Base-by-base conservation (phyloP, 768 basidiomycete genomes). In the Amanita polypyramis region DNA sequence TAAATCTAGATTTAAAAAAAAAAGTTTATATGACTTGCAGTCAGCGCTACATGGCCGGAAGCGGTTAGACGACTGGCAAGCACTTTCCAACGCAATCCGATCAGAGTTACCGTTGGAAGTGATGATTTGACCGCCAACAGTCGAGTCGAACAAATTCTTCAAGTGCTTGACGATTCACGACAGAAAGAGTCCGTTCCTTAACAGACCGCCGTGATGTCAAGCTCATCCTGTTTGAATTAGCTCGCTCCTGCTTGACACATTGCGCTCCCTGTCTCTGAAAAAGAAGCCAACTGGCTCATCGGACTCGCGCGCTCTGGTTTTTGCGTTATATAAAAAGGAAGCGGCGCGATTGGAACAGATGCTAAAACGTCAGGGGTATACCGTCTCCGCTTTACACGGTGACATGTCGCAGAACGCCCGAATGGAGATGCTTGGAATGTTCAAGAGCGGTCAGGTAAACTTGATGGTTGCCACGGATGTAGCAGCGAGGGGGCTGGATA, bases 31-130 rank as follows among this genome's bases (percentile, higher is more conserved):
- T 32, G 42, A n/a, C n/a, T 44, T 33, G 45, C 55, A 94, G 91
- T 98, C 70, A 96, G 92, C 44, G 96, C 96, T 7, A 99, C 96
- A 6, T 99, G 96, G 96, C 96, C 96, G 0, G 91, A 95, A 58
- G 80, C 87, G 9, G 94, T 99, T 19, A 77, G 94, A 45, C 73
- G 85, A 50, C 72, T 99, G 32, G 96, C 96, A 0, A 75, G 78
- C 56, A 82, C 92, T 8, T 98, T 98, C 69, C 85, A 86, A 62
- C 75, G 74, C 35, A 65, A 86, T 50, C 92, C 95, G 3, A 74
- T 97, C 17, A 77, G 90, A 21, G 83, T 98, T 34, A 97, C 93
- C 0, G 93, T 99, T 29, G 96, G 96, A 4, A 87, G 85, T 54
- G 96, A 99, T 50, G 93, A 97, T 55, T 70, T 98, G 45, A 88